Conservation (phyloP, 176 grass and related monocot species). For the Secale cereale region DNA sequence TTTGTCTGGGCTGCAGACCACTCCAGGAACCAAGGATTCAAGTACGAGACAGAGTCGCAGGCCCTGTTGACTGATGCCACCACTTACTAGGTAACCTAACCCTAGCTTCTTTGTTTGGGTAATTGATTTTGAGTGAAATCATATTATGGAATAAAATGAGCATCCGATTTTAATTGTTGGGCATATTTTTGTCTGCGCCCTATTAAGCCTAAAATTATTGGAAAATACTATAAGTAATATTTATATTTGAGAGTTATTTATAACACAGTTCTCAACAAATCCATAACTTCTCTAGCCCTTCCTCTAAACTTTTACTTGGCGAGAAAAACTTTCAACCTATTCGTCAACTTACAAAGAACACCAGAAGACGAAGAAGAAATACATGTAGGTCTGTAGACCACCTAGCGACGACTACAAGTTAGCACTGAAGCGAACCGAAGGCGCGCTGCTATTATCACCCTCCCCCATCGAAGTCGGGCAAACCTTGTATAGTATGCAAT, state of each 20-base stretch:
- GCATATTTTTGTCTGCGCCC: no score
- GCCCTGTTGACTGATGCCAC: constrained; percentile 36
- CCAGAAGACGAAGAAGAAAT: no score
- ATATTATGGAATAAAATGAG: not conserved
- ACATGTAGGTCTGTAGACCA: no score
- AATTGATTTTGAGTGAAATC: not conserved
- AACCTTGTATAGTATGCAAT: no score
- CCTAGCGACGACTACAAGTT: no score
- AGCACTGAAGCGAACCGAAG: no score
- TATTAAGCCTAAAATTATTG: not conserved
- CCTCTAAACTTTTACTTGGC: no score
- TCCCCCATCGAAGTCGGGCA: no score
- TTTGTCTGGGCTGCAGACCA: constrained; percentile 79
- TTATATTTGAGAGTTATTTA: not conserved
- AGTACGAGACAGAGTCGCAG: constrained; percentile 64
- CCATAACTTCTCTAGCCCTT: not conserved
- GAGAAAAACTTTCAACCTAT: no score
- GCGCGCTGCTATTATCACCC: no score
- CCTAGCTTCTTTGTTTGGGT: not conserved
- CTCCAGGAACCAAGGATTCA: constrained; percentile 51
- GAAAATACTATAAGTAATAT: not conserved
- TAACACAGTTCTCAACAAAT: not conserved
- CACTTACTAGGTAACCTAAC: not conserved
- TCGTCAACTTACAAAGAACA: no score
- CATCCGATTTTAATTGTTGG: not conserved